Evolutionary conservation across 164 flowering plant genomes (phyloP).

Genomic region (Malania oleifera): DNA sequence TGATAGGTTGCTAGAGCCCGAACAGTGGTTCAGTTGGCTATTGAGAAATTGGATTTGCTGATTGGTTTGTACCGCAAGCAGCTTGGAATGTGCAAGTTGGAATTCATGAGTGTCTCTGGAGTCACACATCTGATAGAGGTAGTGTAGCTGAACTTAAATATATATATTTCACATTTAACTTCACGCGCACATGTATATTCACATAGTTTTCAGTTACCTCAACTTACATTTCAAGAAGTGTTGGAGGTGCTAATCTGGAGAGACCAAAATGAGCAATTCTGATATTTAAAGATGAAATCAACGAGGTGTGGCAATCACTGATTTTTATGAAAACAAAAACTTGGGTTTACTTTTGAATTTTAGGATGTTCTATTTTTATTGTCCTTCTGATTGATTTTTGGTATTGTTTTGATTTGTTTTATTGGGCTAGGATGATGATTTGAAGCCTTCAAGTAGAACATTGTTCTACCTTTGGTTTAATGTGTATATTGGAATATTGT

Average conservation of each 20-base stretch:
- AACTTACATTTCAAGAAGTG: no score
- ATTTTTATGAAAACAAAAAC: no score
- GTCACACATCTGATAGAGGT: constrained; percentile 93
- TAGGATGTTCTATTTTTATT: not conserved
- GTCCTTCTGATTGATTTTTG: not conserved
- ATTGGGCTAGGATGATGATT: not conserved
- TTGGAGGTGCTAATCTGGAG: no score
- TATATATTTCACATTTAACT: not conserved
- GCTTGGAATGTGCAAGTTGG: constrained; percentile 59
- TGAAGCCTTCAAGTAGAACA: no score
- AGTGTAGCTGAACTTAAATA: not conserved
- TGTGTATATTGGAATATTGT: no score
- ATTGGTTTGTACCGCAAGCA: constrained; percentile 57
- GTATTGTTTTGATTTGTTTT: not conserved
- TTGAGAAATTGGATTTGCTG: constrained; percentile 56
- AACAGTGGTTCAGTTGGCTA: constrained; percentile 41
- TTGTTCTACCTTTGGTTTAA: no score
- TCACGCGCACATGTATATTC: not conserved
- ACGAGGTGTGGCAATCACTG: no score
- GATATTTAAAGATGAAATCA: no score
- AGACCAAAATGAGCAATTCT: no score
- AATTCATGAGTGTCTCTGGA: constrained; percentile 76
- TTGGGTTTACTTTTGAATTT: not conserved
- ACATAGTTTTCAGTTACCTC: not conserved
- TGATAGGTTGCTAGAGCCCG: constrained; percentile 58